phyloP scores from a whole-genome alignment of 108 stramenopile genomes.

The Pseudonitzschia delicatissima region DNA sequence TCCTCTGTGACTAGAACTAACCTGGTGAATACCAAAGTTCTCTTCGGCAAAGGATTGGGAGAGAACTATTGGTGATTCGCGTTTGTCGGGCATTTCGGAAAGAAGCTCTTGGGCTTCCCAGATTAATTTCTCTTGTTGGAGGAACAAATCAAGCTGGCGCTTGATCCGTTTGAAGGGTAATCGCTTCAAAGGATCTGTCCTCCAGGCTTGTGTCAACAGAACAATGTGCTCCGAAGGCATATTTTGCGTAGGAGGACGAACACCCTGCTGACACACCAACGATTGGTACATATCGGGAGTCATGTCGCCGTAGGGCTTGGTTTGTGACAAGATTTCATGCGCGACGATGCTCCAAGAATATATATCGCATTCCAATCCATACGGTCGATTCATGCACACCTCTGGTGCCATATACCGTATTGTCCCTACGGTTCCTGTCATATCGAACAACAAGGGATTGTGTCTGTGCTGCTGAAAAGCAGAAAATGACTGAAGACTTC shows the following conservation, averaged over 20 bases:
- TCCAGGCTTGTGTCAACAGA: background rate
- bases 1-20: too few relatives aligned
- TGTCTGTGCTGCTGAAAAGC: background rate
- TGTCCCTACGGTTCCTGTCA: constrained; percentile 62
- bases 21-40: too few relatives aligned
- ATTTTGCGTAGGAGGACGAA: constrained; percentile 27
- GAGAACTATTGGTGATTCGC: background rate
- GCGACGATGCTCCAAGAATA: constrained; percentile 70
- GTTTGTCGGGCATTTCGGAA: background rate
- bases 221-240: background rate
- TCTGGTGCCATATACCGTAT: constrained; percentile 81
- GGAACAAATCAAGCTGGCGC: constrained; percentile 8
- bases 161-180: background rate
- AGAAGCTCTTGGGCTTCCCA: constrained; percentile 3
- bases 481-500: background rate
- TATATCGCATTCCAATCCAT: constrained; percentile 66
- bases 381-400: constrained; percentile 49
- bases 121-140: constrained; percentile 3
- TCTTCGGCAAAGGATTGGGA: background rate
- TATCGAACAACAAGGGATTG: constrained; percentile 24
- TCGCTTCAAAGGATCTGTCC: constrained; percentile 5
- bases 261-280: constrained; percentile 49
- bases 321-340: constrained; percentile 55
- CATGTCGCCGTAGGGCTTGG: constrained; percentile 69
- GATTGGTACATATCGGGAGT: constrained; percentile 73